Evolutionary conservation across 2,329 filamentous ascomycete genomes (phyloP).

Genomic region (Sphaceloma murrayae): DNA sequence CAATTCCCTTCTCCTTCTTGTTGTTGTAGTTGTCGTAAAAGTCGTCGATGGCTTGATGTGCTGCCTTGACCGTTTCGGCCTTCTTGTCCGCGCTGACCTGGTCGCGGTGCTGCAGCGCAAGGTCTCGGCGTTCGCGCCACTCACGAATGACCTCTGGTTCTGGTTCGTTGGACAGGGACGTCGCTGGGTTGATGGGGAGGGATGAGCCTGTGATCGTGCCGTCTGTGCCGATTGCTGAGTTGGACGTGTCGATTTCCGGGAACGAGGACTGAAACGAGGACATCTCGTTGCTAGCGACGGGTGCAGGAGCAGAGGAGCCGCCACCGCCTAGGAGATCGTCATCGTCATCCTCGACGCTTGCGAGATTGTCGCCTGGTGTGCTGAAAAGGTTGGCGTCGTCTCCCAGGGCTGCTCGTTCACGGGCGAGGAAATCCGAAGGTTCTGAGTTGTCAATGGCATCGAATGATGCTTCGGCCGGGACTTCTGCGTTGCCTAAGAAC

Average conservation of each 20-base stretch:
- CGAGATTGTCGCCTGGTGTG: constrained; percentile 59
- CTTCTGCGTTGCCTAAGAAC: constrained; percentile 55
- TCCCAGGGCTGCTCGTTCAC: constrained; percentile 81
- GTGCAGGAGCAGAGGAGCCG: constrained; percentile 37
- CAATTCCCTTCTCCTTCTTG: constrained; percentile 89
- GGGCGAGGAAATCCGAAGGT: constrained; percentile 76
- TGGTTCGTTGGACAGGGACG: constrained; percentile 58
- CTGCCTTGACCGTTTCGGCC: constrained; percentile 75
- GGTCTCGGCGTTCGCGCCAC: constrained; percentile 86
- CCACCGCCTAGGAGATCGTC: constrained; percentile 58
- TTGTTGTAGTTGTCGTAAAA: constrained; percentile 99
- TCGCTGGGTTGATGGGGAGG: constrained; percentile 46
- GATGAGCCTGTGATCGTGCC: constrained; percentile 68
- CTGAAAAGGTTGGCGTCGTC: constrained; percentile 90
- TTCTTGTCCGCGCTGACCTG: constrained; percentile 77
- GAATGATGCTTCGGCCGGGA: constrained; percentile 43
- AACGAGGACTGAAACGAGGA: constrained; percentile 78
- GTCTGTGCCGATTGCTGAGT: constrained; percentile 64
- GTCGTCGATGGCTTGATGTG: constrained; percentile 90
- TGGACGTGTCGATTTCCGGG: constrained; percentile 66
- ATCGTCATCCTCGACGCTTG: constrained; percentile 52
- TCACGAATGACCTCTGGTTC: constrained; percentile 80
- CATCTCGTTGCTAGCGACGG: constrained; percentile 37
- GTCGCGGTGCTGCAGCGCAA: constrained; percentile 70
- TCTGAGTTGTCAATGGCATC: constrained; percentile 48